Evolutionary conservation across 345 rosid genomes (phyloP).

Genomic region (Dipteronia dyeriana): DNA sequence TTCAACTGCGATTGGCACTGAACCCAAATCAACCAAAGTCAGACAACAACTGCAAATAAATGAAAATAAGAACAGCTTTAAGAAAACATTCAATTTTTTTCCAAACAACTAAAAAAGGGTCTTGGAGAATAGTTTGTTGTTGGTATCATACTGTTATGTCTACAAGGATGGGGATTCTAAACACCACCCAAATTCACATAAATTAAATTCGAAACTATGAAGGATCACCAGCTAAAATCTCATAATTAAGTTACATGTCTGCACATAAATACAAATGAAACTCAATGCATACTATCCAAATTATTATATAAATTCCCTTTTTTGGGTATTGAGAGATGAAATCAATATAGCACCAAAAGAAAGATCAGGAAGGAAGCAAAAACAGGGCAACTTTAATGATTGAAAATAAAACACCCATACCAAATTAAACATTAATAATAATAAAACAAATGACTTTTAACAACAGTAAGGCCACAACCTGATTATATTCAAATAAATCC

Average conservation of each 20-base stretch:
- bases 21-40: conserved; percentile 26
- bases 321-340: background rate
- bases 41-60: conserved; percentile 10
- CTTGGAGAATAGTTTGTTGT: background rate
- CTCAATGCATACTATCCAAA: background rate
- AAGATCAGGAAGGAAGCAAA: background rate
- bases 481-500: conserved; percentile 94
- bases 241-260: background rate
- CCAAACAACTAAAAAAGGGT: background rate
- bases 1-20: conserved; percentile 97
- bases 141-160: background rate
- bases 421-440: background rate
- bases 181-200: conserved; percentile 12
- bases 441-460: background rate
- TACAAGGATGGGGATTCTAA: background rate
- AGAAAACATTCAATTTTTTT: conserved; percentile 3
- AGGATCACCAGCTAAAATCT: background rate
- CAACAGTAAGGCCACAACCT: conserved; percentile 48
- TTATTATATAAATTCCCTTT: background rate
- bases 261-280: background rate
- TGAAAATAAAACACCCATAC: background rate
- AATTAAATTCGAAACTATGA: background rate
- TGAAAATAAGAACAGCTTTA: background rate
- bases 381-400: background rate
- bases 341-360: background rate